These are phyloP conservation scores for Spizellomyces punctatus DNA, from an alignment of 192 early-diverging fungal genomes.

Conservation along the genomic window DNA sequence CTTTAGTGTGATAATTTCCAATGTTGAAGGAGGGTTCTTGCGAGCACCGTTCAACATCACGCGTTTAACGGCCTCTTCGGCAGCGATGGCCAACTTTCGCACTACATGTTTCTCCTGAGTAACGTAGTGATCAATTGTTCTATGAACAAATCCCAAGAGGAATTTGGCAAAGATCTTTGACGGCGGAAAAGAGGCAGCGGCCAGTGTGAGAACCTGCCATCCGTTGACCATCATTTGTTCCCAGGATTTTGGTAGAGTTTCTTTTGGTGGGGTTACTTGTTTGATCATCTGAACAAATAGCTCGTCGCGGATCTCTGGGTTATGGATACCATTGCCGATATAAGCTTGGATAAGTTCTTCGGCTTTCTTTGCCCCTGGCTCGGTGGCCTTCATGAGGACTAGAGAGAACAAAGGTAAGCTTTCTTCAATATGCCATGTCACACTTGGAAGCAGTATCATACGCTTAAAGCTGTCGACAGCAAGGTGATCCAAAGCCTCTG, in stretches of 20 bases:
- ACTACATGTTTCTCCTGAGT: constrained; percentile 29
- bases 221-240: constrained; percentile 37
- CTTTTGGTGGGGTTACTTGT: constrained; percentile 45
- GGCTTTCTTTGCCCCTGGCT: constrained; percentile 41
- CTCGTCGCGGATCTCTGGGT: constrained; percentile 50
- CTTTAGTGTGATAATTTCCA: constrained; percentile 29
- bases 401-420: background rate
- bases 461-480: constrained; percentile 43
- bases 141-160: constrained; percentile 45
- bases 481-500: constrained; percentile 24
- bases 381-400: constrained; percentile 41
- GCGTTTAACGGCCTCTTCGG: constrained; percentile 36
- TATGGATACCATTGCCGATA: constrained; percentile 36
- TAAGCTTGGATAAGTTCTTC: constrained; percentile 42
- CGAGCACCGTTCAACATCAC: constrained; percentile 47
- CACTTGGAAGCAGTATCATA: constrained; percentile 6
- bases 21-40: constrained; percentile 41
- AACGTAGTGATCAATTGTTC: constrained; percentile 26
- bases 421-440: background rate
- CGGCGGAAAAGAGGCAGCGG: constrained; percentile 49
- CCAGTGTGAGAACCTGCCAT: constrained; percentile 46
- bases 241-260: constrained; percentile 39
- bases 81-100: constrained; percentile 39
- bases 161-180: constrained; percentile 51
- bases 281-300: constrained; percentile 53